Evolutionary conservation across 31 red algal species (phyloP).

Genomic region (Endocladia muricata): DNA sequence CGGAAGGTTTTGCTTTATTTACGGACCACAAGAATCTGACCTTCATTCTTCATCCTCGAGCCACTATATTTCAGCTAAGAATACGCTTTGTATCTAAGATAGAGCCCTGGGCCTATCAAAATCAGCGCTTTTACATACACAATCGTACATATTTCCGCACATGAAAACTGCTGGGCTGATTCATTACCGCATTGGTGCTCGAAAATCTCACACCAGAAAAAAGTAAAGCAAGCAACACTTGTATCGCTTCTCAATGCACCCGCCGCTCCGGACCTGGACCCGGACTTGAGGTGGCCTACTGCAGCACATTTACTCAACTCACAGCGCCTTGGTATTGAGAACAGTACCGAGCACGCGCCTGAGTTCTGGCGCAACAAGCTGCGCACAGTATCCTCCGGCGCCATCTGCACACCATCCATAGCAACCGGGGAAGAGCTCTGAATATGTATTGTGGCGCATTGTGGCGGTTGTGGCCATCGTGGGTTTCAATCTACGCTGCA

Average conservation of each 20-base stretch:
- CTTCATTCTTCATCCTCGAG: constrained; percentile 8
- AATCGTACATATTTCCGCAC: constrained; percentile 15
- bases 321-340: not conserved
- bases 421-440: not conserved
- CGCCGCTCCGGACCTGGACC: constrained; percentile 14
- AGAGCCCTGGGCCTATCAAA: constrained; percentile 9
- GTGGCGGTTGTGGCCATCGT: constrained; percentile 3
- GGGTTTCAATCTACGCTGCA: not conserved
- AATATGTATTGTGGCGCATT: constrained; percentile 24
- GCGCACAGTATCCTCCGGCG: not conserved
- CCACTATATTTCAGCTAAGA: not conserved
- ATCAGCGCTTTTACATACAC: constrained; percentile 16
- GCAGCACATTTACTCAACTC: not conserved
- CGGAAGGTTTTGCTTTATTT: constrained; percentile 20
- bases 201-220: not conserved
- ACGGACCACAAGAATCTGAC: constrained; percentile 33
- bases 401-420: not conserved
- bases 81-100: not conserved
- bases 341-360: not conserved
- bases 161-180: constrained; percentile 26
- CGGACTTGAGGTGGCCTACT: constrained; percentile 14
- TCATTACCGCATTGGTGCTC: constrained; percentile 14
- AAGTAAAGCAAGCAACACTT: not conserved
- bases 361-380: not conserved
- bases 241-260: not conserved